phyloP scores from a whole-genome alignment of 306 rosid genomes.

The Prunus persica region Prunus_persica_NCBIv2 NC_034013.1:13845501-13846000 shows the following conservation, averaged over 20 bases:
- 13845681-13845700: slow-evolving; percentile 14
- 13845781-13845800: slow-evolving; percentile 37
- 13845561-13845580: slow-evolving; percentile 45
- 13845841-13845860: not conserved
- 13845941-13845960: slow-evolving; percentile 44
- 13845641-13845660: slow-evolving; percentile 33
- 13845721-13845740: slow-evolving; percentile 27
- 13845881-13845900: not conserved
- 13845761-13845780: slow-evolving; percentile 35
- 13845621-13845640: slow-evolving; percentile 56
- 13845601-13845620: slow-evolving; percentile 38
- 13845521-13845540: slow-evolving; percentile 36
- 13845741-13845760: slow-evolving; percentile 40
- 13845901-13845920: not conserved
- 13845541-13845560: slow-evolving; percentile 42
- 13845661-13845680: slow-evolving; percentile 7
- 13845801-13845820: slow-evolving; percentile 34
- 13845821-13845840: slow-evolving; percentile 47
- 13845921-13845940: not conserved
- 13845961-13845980: slow-evolving; percentile 33
- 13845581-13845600: slow-evolving; percentile 48
- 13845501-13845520: not conserved
- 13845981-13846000: slow-evolving; percentile 42
- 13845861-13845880: not conserved
- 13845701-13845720: not conserved